phyloP scores from a whole-genome alignment of 441 rosid genomes.

The Bruguiera hainesii region DNA sequence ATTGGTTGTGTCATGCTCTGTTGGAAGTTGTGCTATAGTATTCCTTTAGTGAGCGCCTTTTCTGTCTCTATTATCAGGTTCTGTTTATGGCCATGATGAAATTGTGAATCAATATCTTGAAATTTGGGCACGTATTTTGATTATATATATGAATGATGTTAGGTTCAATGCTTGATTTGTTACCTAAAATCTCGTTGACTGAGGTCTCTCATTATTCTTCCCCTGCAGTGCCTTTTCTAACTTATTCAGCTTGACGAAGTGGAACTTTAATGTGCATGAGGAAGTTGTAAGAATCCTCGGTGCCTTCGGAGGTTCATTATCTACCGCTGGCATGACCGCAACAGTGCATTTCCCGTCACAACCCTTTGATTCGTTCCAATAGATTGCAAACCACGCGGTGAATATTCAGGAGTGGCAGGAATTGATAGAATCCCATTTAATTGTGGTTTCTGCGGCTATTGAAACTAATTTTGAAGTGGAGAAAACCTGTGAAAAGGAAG shows the following conservation, averaged over 20 bases:
- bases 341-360: no score
- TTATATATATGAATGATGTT: no score
- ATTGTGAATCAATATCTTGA: background rate
- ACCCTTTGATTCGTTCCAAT: no score
- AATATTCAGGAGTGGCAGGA: background rate
- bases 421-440: background rate
- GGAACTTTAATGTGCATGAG: slow-evolving; percentile 10
- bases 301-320: background rate
- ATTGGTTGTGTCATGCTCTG: background rate
- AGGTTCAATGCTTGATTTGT: no score
- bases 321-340: no score
- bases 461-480: slow-evolving; percentile 10
- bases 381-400: no score
- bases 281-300: slow-evolving; percentile 23
- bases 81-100: background rate
- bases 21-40: background rate
- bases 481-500: slow-evolving; percentile 8
- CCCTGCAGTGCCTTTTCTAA: slow-evolving; percentile 54
- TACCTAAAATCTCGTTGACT: no score
- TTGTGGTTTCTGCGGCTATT: slow-evolving; percentile 17
- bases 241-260: slow-evolving; percentile 45
- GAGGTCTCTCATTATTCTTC: background rate
- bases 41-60: background rate
- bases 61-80: background rate
- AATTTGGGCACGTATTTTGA: no score